Evolutionary conservation across 768 basidiomycete genomes (phyloP).

Genomic region (Leucosporidium yakuticum): DNA sequence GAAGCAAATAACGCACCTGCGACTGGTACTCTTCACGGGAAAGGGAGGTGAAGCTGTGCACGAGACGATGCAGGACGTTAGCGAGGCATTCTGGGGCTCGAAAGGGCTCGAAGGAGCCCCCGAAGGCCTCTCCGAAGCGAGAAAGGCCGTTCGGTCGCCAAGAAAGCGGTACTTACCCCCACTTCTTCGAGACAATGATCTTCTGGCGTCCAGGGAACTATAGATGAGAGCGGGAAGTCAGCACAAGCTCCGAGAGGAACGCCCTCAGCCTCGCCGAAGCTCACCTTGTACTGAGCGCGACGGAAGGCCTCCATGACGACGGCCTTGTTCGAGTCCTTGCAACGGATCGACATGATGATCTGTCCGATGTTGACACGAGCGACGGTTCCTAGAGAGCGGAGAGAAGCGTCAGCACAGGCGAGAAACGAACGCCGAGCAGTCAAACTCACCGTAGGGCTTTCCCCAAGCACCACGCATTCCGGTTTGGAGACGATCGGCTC

Average conservation of each 20-base stretch:
- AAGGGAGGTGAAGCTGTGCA: constrained; percentile 98
- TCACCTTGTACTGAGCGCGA: constrained; percentile 86
- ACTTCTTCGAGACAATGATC: constrained; percentile 59
- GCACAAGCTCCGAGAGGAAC: background rate
- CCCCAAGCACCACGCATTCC: constrained; percentile 99
- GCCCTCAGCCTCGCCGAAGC: background rate
- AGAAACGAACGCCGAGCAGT: too few species aligned
- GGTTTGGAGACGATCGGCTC: constrained; percentile 90
- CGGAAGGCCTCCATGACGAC: constrained; percentile 96
- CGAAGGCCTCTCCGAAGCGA: background rate
- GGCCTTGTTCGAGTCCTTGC: constrained; percentile 76
- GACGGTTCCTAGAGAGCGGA: constrained; percentile 66
- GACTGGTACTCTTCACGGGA: constrained; percentile 84
- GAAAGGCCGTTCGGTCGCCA: background rate
- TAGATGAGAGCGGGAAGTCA: background rate
- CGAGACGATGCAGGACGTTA: too few species aligned
- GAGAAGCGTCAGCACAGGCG: too few species aligned
- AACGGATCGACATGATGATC: constrained; percentile 83
- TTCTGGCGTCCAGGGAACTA: constrained; percentile 94
- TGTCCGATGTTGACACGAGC: constrained; percentile 97
- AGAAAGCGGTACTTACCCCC: constrained; percentile 40
- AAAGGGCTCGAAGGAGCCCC: constrained; percentile 57
- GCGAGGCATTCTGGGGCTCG: too few species aligned
- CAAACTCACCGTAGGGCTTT: constrained; percentile 55
- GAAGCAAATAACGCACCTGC: too few species aligned